Conservation (phyloP, 1,284 basidiomycete species). For the Rhodofomes roseus region DNA sequence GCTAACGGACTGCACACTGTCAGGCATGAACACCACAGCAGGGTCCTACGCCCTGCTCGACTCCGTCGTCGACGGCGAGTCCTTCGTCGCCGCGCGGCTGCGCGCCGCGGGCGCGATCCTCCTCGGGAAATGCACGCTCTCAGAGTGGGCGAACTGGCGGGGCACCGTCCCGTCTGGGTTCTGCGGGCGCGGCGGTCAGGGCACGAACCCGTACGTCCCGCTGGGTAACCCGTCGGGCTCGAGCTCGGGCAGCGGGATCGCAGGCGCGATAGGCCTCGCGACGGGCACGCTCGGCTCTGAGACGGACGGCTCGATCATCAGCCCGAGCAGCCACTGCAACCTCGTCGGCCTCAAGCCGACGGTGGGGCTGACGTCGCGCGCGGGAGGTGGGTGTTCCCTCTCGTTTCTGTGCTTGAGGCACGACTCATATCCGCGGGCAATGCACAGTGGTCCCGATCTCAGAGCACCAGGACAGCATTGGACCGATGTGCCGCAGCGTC, state of each 20-base stretch:
- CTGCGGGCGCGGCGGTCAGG: slow-evolving; percentile 65
- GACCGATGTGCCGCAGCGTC: slow-evolving; percentile 45
- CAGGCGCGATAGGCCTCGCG: slow-evolving; percentile 58
- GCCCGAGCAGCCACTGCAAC: slow-evolving; percentile 39
- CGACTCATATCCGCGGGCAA: neutral
- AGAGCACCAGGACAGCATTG: slow-evolving; percentile 46
- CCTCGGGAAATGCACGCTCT: slow-evolving; percentile 64
- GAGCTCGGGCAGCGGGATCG: slow-evolving; percentile 61
- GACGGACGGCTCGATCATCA: slow-evolving; percentile 63
- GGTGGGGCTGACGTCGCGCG: slow-evolving; percentile 46
- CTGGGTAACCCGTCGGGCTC: slow-evolving; percentile 62
- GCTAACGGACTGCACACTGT: slow-evolving; percentile 3
- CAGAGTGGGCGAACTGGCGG: slow-evolving; percentile 59
- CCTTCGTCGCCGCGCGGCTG: slow-evolving; percentile 55
- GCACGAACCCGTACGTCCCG: slow-evolving; percentile 56
- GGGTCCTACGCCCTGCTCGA: slow-evolving; percentile 56
- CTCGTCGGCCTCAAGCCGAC: slow-evolving; percentile 52
- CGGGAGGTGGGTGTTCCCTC: slow-evolving; percentile 33
- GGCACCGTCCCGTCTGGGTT: slow-evolving; percentile 57
- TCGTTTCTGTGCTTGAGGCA: neutral
- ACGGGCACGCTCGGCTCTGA: slow-evolving; percentile 61
- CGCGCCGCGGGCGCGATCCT: slow-evolving; percentile 67
- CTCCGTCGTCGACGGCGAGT: slow-evolving; percentile 59
- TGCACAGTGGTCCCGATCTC: slow-evolving; percentile 46
- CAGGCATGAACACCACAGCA: slow-evolving; percentile 65